These are phyloP conservation scores for Colletotrichum tropicicola DNA, from an alignment of 2,329 filamentous ascomycete species.

Conservation along the genomic window DNA sequence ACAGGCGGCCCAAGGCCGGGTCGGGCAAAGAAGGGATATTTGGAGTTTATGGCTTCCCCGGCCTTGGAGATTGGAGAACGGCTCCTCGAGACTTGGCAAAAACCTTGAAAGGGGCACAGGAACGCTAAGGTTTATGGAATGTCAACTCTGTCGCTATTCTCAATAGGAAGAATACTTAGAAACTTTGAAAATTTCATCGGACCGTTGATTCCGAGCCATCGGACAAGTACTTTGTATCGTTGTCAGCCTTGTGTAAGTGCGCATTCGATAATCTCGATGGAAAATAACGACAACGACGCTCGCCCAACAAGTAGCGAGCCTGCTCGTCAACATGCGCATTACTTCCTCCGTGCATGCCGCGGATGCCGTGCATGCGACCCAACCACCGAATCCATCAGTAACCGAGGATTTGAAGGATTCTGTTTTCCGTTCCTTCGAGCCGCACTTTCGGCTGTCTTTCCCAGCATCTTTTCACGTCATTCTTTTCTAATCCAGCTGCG, in stretches of 20 bases:
- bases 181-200: not conserved
- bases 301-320: too few species aligned
- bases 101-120: not conserved
- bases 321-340: too few species aligned
- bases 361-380: too few species aligned
- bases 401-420: not conserved
- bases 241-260: not conserved
- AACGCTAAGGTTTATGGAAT: not conserved
- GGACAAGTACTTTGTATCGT: not conserved
- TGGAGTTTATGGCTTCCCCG: not conserved
- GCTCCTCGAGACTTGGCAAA: not conserved
- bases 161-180: not conserved
- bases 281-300: not conserved
- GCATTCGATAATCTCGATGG: not conserved
- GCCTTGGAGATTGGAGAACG: not conserved
- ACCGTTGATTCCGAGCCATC: not conserved
- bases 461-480: not conserved
- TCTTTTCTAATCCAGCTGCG: not conserved
- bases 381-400: not conserved
- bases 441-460: not conserved
- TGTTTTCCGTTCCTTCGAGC: not conserved
- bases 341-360: too few species aligned
- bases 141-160: conserved; percentile 1
- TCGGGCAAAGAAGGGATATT: not conserved
- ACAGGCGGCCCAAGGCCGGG: not conserved